A percentile compares a stretch with the other conserved stretches of the same genome.
Conservation (phyloP, 2,329 filamentous ascomycete species). For the Chrysoporthe austroafricana region DNA sequence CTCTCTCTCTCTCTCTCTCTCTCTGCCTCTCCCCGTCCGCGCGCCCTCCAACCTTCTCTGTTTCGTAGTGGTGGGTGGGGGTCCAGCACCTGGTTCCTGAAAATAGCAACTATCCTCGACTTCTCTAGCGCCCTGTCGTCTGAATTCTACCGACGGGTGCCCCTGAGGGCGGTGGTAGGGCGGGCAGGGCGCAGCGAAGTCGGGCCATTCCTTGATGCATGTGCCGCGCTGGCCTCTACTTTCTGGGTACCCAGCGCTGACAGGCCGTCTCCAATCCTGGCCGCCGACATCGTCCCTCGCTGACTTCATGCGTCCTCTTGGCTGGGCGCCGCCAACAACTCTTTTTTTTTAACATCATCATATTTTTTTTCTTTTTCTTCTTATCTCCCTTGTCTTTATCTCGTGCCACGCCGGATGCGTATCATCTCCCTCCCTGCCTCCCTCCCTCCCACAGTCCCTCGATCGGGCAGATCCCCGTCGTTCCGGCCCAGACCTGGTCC, state of each 20-base stretch:
- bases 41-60: too few relatives aligned
- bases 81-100: background rate
- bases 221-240: background rate
- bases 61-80: too few relatives aligned
- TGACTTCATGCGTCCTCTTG: background rate
- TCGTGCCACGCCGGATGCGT: background rate
- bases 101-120: background rate
- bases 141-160: conserved; percentile 3
- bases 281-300: background rate
- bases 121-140: too few relatives aligned
- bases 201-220: background rate
- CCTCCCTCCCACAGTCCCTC: background rate
- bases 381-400: background rate
- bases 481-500: background rate
- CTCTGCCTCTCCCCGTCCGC: too few relatives aligned
- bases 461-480: background rate
- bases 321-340: background rate
- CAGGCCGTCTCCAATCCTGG: too few relatives aligned
- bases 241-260: too few relatives aligned
- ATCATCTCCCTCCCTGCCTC: background rate
- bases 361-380: background rate
- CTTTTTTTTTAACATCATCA: background rate
- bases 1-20: too few relatives aligned
- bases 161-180: background rate
- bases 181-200: too few relatives aligned